Evolutionary conservation across 176 grass and related monocot species (phyloP).

Genomic region (Luzula sylvatica): DNA sequence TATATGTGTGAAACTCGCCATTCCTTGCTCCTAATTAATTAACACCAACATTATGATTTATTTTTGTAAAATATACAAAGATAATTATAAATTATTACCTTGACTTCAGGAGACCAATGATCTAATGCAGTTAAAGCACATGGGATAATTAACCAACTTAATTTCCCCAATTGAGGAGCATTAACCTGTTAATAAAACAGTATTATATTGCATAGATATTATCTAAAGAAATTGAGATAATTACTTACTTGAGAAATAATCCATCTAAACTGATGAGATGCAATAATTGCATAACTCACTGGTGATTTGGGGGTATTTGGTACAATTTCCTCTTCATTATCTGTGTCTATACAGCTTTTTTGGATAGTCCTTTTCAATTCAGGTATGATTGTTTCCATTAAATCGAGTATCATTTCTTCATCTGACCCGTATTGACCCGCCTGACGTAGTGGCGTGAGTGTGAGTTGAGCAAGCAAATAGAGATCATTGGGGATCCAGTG

Average conservation of each 20-base stretch:
- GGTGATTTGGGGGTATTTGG: constrained; percentile 30
- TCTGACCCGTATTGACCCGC: constrained; percentile 26
- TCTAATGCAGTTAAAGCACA: constrained; percentile 80
- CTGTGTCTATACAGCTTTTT: constrained; percentile 42
- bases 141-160: constrained; percentile 60
- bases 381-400: constrained; percentile 42
- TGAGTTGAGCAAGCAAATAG: constrained; percentile 7
- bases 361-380: constrained; percentile 46
- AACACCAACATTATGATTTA: no score
- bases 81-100: constrained; percentile 30
- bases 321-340: constrained; percentile 34
- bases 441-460: constrained; percentile 23
- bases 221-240: neutral
- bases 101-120: constrained; percentile 88
- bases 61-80: no score
- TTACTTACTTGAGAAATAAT: constrained; percentile 58
- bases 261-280: constrained; percentile 77
- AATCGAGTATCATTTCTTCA: constrained; percentile 33
- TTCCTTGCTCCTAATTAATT: constrained; percentile 58
- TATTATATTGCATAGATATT: neutral
- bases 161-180: constrained; percentile 55
- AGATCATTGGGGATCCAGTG: constrained; percentile 54
- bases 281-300: constrained; percentile 46
- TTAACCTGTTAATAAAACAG: constrained; percentile 30
- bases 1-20: constrained; percentile 60